These are phyloP conservation scores for Lithospermum erythrorhizon DNA, from an alignment of 257 asterid species.

Conservation along the genomic window DNA sequence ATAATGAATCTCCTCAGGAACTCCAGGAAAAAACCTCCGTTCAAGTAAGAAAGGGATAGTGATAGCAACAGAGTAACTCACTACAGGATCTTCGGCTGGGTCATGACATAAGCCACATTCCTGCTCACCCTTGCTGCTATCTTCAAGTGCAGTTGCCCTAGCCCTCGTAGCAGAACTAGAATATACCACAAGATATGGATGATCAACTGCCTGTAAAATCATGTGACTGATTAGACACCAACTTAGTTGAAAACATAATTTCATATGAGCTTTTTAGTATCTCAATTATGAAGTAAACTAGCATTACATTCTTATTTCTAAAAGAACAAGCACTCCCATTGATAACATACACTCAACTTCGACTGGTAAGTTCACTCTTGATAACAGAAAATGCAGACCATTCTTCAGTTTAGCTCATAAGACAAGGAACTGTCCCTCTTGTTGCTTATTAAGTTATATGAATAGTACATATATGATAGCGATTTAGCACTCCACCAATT, in stretches of 20 bases:
- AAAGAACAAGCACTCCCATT: no score
- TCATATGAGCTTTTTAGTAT: background rate
- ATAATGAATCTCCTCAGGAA: background rate
- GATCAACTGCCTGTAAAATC: constrained; percentile 79
- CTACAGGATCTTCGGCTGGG: constrained; percentile 67
- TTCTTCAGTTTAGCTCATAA: background rate
- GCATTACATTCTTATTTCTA: background rate
- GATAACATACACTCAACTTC: no score
- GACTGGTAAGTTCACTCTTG: no score
- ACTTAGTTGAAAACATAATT: background rate
- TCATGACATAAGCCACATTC: constrained; percentile 62
- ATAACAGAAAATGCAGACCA: background rate
- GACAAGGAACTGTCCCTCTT: background rate
- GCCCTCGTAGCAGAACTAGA: constrained; percentile 52
- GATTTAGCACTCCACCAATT: background rate
- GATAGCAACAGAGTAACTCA: constrained; percentile 24
- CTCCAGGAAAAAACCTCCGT: background rate
- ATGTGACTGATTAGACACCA: constrained; percentile 6
- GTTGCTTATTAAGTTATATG: background rate
- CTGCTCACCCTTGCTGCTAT: constrained; percentile 30
- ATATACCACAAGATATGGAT: constrained; percentile 93
- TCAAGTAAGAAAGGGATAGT: background rate
- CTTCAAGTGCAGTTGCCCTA: constrained; percentile 35
- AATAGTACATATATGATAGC: no score
- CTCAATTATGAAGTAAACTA: background rate